Conservation (phyloP, 371 early-diverging fungal genomes). For the Nematocida parisii region DNA sequence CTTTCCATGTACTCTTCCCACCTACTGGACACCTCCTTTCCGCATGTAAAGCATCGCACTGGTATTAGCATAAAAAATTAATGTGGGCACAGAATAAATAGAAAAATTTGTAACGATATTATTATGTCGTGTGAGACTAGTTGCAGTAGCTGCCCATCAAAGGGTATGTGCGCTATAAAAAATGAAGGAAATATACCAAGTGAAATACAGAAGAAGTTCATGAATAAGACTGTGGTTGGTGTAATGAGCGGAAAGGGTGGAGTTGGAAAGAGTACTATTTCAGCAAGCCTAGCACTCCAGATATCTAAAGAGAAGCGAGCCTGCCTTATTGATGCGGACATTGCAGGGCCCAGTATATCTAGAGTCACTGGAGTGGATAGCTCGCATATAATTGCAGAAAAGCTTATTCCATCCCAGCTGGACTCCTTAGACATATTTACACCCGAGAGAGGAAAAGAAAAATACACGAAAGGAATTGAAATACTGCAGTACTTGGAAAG, state of each 20-base stretch:
- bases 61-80: slow-evolving; percentile 80
- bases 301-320: slow-evolving; percentile 12
- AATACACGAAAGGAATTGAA: slow-evolving; percentile 37
- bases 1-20: slow-evolving; percentile 86
- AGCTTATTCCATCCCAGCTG: slow-evolving; percentile 16
- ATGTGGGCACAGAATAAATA: slow-evolving; percentile 9
- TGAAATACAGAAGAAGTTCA: slow-evolving; percentile 20
- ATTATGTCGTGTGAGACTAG: slow-evolving; percentile 3
- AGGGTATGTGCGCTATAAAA: slow-evolving; percentile 1
- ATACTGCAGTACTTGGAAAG: slow-evolving; percentile 49
- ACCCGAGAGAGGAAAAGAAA: slow-evolving; percentile 56
- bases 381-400: slow-evolving; percentile 32
- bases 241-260: slow-evolving; percentile 85
- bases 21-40: slow-evolving; percentile 93
- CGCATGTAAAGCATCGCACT: slow-evolving; percentile 89
- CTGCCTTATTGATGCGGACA: slow-evolving; percentile 68
- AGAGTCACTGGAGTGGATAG: slow-evolving; percentile 61
- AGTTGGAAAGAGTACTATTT: slow-evolving; percentile 92
- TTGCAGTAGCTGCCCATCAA: slow-evolving; percentile 34
- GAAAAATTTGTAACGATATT: slow-evolving; percentile 11
- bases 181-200: neutral
- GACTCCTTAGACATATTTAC: slow-evolving; percentile 30
- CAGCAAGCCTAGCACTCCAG: slow-evolving; percentile 9
- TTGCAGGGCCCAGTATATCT: slow-evolving; percentile 68
- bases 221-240: slow-evolving; percentile 76